Base-by-base conservation (phyloP, 495 filamentous ascomycete species). In the Penicillium nucicola region DNA sequence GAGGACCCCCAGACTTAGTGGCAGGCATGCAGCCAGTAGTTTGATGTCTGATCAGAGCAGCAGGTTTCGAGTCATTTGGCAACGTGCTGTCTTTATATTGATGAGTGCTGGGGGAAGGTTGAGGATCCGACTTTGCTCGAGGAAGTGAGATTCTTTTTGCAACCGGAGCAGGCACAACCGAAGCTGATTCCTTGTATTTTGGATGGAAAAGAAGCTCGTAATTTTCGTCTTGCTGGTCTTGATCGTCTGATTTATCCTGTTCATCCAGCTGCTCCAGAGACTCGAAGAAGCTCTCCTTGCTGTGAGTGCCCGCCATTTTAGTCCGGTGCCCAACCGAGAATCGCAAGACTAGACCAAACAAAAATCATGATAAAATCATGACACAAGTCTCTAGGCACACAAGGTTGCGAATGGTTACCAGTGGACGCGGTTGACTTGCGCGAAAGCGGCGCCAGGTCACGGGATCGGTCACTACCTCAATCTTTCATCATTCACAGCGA, bases 231-330 rank as follows among this genome's bases (percentile, higher is more conserved):
- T 58, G 55, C 17, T 55, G 45, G 20, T 54, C 47, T 10, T 56
- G 43, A 14, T 72, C 64, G 40, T 80, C 74, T 5, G 60, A 55
- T 11, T 71, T 46, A 56, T 78, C 76, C 23, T 83, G 60, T 15
- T 60, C 48, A 56, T 78, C 76, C 23, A 84, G 60, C 14, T 60
- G 51, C 25, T 77, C 74, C 5, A 82, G 67, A 9, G 66, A 64
- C 14, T 58, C 49, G 52, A 83, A 83, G 50, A 80, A 78, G 22
- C 51, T 60, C 54, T 52, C 74, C 76, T 53, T 69, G 65, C 32
- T 64, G 44, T 22, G 47, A 42, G 32, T 50, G 35, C 48, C 33
- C 46, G 42, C 33, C 56, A 70, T 68, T 19, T 55, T 37, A 14
- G 53, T 60, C 54, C 31, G 54, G 56, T 38, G 37, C 50, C 50